Conservation (phyloP, 2,329 filamentous ascomycete species). For the Colletotrichum acutatum region DNA sequence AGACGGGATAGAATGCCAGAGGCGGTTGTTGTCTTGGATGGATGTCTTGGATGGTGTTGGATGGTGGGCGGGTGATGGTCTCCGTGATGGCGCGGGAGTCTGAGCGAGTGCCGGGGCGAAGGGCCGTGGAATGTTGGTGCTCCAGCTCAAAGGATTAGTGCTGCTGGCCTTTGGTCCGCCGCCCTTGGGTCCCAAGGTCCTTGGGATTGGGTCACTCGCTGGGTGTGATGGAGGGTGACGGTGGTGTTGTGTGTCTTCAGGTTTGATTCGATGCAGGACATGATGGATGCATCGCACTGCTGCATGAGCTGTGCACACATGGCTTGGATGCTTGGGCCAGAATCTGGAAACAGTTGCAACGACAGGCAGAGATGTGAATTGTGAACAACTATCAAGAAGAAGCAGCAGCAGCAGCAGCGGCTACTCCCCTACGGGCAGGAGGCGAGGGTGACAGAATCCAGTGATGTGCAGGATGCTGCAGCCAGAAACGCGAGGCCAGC, state of each 20-base stretch:
- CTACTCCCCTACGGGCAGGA: not conserved
- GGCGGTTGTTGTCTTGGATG: slow-evolving; percentile 23
- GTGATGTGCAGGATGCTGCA: slow-evolving; percentile 2
- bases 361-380: not conserved
- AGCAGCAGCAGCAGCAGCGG: not conserved
- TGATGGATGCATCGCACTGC: not conserved
- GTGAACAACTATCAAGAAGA: too few species aligned
- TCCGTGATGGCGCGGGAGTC: slow-evolving; percentile 22
- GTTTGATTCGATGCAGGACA: not conserved
- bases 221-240: not conserved
- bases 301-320: not conserved
- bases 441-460: not conserved
- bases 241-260: not conserved
- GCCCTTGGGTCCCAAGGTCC: too few species aligned
- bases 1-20: slow-evolving; percentile 17
- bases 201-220: too few species aligned
- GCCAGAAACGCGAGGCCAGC: not conserved
- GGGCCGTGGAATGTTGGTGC: slow-evolving; percentile 8
- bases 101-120: slow-evolving; percentile 12
- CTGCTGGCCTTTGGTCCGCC: too few species aligned
- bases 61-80: not conserved
- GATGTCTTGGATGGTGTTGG: not conserved
- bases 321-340: too few species aligned
- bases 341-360: not conserved
- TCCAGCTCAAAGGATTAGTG: not conserved